Conservation (phyloP, 2,329 filamentous ascomycete species). For the Sarocladium strictum region DNA sequence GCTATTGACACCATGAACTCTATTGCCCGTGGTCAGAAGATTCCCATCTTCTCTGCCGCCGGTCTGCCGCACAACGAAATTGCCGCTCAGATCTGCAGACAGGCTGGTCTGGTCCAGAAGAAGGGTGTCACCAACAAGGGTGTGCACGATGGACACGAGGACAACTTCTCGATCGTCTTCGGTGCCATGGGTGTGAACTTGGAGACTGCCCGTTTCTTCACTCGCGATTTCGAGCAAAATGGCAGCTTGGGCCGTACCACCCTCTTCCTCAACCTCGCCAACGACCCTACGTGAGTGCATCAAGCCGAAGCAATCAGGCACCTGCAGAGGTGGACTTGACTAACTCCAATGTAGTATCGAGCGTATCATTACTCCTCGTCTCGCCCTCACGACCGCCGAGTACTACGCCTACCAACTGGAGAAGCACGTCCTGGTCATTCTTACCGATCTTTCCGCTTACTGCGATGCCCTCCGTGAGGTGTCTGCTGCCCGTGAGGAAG, state of each 20-base stretch:
- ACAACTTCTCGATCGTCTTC: constrained; percentile 99
- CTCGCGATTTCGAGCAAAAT: constrained; percentile 97
- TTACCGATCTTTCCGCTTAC: constrained; percentile 96
- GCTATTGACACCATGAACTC: constrained; percentile 98
- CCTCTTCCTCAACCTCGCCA: constrained; percentile 97
- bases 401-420: constrained; percentile 99
- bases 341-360: constrained; percentile 64
- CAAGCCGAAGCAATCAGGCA: constrained; percentile 7
- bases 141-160: constrained; percentile 92
- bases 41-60: constrained; percentile 96
- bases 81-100: constrained; percentile 95
- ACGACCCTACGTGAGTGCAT: constrained; percentile 85
- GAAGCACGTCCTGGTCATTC: constrained; percentile 98
- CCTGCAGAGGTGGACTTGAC: constrained; percentile 8
- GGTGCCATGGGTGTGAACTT: constrained; percentile 99
- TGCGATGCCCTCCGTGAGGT: constrained; percentile 99
- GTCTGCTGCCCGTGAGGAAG: constrained; percentile 95
- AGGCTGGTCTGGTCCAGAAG: constrained; percentile 82
- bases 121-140: constrained; percentile 82
- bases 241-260: constrained; percentile 96
- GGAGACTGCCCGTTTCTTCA: constrained; percentile 98
- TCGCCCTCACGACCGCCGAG: constrained; percentile 95
- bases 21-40: constrained; percentile 98
- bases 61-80: constrained; percentile 99
- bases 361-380: constrained; percentile 98